Evolutionary conservation across 2,329 filamentous ascomycete genomes (phyloP).

Genomic region (Ophiostoma sp.): DNA sequence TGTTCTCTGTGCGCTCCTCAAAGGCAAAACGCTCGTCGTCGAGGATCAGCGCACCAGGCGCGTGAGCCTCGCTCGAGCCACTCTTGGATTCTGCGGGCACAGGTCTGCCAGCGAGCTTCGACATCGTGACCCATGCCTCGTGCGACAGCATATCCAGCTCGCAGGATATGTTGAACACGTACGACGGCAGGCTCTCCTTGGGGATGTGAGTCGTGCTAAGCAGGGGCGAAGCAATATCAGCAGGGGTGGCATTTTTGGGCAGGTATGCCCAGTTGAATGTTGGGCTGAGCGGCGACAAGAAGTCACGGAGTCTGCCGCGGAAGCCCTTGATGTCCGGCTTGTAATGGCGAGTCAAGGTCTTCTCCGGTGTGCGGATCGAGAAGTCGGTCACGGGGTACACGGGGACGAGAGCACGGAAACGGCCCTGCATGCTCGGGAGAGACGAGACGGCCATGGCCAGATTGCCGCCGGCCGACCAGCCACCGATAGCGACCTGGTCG

Average conservation of each 20-base stretch:
- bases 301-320: conserved; percentile 30
- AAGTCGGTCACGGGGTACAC: conserved; percentile 40
- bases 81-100: conserved; percentile 31
- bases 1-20: conserved; percentile 29
- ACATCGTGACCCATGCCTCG: conserved; percentile 39
- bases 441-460: conserved; percentile 41
- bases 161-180: conserved; percentile 40
- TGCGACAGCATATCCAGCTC: conserved; percentile 44
- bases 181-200: conserved; percentile 36
- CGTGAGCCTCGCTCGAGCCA: conserved; percentile 29
- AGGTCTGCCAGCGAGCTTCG: conserved; percentile 33
- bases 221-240: conserved; percentile 33
- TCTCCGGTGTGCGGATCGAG: conserved; percentile 31
- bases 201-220: conserved; percentile 37
- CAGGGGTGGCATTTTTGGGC: conserved; percentile 28
- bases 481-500: conserved; percentile 38
- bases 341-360: conserved; percentile 34
- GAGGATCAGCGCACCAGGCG: conserved; percentile 26
- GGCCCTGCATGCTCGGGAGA: conserved; percentile 34
- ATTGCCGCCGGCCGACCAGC: conserved; percentile 50
- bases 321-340: conserved; percentile 33
- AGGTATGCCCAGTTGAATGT: conserved; percentile 42
- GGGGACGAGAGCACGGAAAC: conserved; percentile 36
- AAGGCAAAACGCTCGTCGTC: conserved; percentile 37
- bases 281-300: conserved; percentile 29